Conservation (phyloP, 2,329 filamentous ascomycete genomes). For the Alternaria solani region DNA sequence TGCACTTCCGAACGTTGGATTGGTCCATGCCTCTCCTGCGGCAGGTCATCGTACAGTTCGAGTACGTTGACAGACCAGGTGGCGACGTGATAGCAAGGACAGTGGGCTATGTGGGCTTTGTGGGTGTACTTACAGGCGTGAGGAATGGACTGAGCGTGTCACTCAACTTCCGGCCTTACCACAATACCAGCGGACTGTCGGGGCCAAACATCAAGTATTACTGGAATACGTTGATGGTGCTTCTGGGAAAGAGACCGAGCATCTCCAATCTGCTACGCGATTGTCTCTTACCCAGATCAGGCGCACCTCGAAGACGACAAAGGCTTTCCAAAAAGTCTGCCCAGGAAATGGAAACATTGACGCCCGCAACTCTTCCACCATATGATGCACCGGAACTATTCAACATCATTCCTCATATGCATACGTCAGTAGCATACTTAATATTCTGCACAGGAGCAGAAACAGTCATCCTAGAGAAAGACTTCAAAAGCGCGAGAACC, state of each 20-base stretch:
- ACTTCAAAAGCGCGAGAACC: slow-evolving; percentile 57
- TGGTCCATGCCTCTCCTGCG: slow-evolving; percentile 58
- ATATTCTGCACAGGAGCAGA: slow-evolving; percentile 61
- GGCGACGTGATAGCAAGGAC: slow-evolving; percentile 56
- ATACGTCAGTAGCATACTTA: slow-evolving; percentile 65
- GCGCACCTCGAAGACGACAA: neutral
- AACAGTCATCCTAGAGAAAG: slow-evolving; percentile 65
- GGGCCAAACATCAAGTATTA: slow-evolving; percentile 54
- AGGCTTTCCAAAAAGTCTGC: neutral
- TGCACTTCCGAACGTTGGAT: slow-evolving; percentile 64
- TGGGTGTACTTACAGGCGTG: slow-evolving; percentile 62
- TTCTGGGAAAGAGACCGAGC: slow-evolving; percentile 63
- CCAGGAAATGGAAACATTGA: neutral
- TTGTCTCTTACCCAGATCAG: slow-evolving; percentile 47
- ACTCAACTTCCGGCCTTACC: slow-evolving; percentile 61
- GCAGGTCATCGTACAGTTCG: slow-evolving; percentile 51
- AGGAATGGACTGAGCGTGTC: slow-evolving; percentile 57
- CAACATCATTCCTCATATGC: slow-evolving; percentile 46
- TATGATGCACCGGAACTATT: slow-evolving; percentile 38
- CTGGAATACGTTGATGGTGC: slow-evolving; percentile 60
- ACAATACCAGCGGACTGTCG: slow-evolving; percentile 51
- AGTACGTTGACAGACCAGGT: slow-evolving; percentile 46
- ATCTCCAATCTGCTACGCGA: slow-evolving; percentile 62
- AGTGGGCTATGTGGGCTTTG: slow-evolving; percentile 62
- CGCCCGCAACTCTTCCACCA: neutral